Base-by-base conservation (phyloP, 352 stramenopile genomes). In the Phytophthora foliorum region DNA sequence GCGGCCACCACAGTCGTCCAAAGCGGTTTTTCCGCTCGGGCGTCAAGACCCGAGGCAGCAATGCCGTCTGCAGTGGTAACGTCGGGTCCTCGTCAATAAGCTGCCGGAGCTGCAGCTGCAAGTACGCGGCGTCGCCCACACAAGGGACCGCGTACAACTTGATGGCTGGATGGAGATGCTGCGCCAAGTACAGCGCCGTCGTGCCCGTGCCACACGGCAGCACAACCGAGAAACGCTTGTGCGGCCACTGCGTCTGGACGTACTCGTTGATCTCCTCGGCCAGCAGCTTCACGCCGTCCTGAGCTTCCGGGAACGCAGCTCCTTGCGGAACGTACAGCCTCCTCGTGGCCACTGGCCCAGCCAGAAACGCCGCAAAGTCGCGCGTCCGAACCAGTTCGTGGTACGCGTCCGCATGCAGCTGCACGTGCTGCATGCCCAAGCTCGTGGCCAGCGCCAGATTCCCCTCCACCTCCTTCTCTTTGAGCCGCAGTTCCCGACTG, bases 241-340 rank as follows among this genome's bases (percentile, higher is more conserved):
- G 52, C n/a, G n/a, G n/a, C n/a, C n/a, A n/a, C 10, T 71, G 45
- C 7, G 52, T 67, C 6, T 31, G 38, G 9, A 82, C 67, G 56
- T 90, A 96, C 5, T 71, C 57, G 42, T 96, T 96, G 41, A 96
- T 74, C 63, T 96, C 89, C 1, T 84, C 24, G 0, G 87, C 87
- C 11, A 96, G 66, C 29, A 80, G 57, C 14, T 70, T 74, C 6
- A 95, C 64, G 4, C 89, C 89, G 2, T 81, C 63, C 48, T 89
- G 72, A 4, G 89, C 89, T 24, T 92, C 64, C 3, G 73, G 57
- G 19, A 88, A 90, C 16, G 89, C 89, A 2, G 75, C 87, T n/a
- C 89, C 89, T 57, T 93, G 87, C 17, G 87, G 87, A 31, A 94
- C 83, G 24, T 78, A 75, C 25, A 94, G 45, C 14, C 31, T 61